Conservation (phyloP, 306 rosid genomes). For the Quillaja saponaria region DNA sequence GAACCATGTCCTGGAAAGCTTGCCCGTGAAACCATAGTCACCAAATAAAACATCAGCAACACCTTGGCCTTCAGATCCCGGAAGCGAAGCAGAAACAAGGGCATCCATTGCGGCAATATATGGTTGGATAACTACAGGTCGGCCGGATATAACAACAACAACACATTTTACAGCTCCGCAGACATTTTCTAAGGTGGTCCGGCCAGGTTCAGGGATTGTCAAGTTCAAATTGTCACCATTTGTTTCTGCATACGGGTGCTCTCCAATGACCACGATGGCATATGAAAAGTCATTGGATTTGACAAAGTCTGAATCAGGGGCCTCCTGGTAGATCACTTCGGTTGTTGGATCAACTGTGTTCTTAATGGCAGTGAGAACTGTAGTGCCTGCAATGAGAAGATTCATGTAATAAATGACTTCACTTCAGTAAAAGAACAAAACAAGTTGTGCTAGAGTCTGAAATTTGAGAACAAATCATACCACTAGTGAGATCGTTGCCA, state of each 20-base stretch:
- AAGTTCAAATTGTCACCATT: conserved; percentile 44
- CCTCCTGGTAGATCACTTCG: conserved; percentile 42
- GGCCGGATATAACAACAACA: conserved; percentile 48
- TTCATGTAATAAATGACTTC: neutral
- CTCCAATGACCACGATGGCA: conserved; percentile 51
- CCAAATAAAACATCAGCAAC: conserved; percentile 52
- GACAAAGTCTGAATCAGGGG: conserved; percentile 41
- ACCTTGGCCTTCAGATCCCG: conserved; percentile 57
- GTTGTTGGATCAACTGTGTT: conserved; percentile 41
- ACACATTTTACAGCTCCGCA: conserved; percentile 48
- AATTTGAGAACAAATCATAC: conserved; percentile 6
- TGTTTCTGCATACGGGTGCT: conserved; percentile 51
- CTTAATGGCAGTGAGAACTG: conserved; percentile 45
- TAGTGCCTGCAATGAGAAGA: conserved; percentile 41
- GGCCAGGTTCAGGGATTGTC: conserved; percentile 41
- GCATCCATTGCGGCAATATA: conserved; percentile 39
- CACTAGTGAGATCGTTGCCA: conserved; percentile 42
- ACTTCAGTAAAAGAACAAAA: neutral
- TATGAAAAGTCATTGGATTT: conserved; percentile 44
- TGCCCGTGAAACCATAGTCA: conserved; percentile 51
- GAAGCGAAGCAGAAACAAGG: conserved; percentile 52
- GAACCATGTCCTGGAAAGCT: conserved; percentile 57
- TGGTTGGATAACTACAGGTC: conserved; percentile 51
- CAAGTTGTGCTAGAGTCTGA: neutral
- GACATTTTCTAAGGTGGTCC: conserved; percentile 39